phyloP scores from a whole-genome alignment of 805 yeast genomes.

The Trichomonascus vanleenenianus region DNA sequence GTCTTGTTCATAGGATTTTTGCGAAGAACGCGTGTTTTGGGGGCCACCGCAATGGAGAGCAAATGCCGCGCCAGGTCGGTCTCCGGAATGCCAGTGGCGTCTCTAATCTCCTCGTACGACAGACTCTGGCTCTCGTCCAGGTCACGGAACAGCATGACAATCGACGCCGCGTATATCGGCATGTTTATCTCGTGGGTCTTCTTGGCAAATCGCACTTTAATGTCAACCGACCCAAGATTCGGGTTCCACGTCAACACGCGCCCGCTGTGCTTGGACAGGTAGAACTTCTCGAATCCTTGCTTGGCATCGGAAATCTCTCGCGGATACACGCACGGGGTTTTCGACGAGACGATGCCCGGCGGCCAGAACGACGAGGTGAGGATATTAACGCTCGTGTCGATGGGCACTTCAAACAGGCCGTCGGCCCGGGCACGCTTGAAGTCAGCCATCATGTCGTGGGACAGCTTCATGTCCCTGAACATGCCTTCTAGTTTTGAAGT shows the following conservation, averaged over 20 bases:
- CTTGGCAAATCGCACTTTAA: constrained; percentile 60
- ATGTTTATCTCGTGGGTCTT: constrained; percentile 70
- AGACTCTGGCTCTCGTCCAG: constrained; percentile 37
- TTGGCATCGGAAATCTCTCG: constrained; percentile 36
- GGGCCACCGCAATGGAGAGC: constrained; percentile 78
- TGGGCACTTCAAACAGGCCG: constrained; percentile 18
- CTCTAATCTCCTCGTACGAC: constrained; percentile 53
- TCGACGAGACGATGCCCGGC: constrained; percentile 34
- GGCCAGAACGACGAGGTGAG: constrained; percentile 68
- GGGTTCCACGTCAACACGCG: constrained; percentile 72
- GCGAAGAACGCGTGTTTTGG: constrained; percentile 63
- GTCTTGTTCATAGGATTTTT: constrained; percentile 73
- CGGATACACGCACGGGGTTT: constrained; percentile 31
- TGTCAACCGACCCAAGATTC: constrained; percentile 73
- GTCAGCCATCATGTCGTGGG: constrained; percentile 40
- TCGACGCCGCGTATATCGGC: constrained; percentile 74
- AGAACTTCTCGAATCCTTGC: constrained; percentile 43
- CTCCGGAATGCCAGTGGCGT: constrained; percentile 63
- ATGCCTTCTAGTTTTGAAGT: constrained; percentile 77
- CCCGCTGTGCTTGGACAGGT: constrained; percentile 45
- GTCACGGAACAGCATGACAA: constrained; percentile 66
- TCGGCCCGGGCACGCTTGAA: constrained; percentile 26
- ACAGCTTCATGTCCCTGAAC: constrained; percentile 69
- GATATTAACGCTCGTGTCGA: constrained; percentile 43
- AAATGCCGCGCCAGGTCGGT: constrained; percentile 68